Evolutionary conservation across 1,284 basidiomycete genomes (phyloP).

Genomic region (Vanrija pseudolonga): DNA sequence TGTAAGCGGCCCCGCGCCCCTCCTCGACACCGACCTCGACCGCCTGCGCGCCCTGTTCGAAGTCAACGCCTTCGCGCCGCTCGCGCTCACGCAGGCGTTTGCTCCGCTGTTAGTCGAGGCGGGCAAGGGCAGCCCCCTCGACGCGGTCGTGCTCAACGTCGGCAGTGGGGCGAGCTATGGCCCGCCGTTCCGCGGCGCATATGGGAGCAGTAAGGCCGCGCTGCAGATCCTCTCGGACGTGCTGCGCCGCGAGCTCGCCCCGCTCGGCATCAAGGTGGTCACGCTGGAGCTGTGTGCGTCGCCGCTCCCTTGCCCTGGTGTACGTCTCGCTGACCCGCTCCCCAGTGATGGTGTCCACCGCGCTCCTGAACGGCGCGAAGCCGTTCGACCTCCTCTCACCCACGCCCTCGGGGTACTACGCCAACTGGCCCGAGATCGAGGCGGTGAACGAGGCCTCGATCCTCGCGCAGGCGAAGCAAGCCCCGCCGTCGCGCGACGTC

Average conservation of each 20-base stretch:
- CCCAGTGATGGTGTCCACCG: no score
- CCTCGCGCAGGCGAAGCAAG: no score
- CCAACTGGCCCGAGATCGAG: neutral
- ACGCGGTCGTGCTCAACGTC: constrained; percentile 19
- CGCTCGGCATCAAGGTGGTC: constrained; percentile 4
- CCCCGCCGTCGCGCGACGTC: no score
- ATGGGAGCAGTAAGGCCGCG: constrained; percentile 10
- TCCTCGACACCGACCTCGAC: constrained; percentile 5
- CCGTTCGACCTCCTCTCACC: neutral
- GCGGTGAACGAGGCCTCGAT: no score
- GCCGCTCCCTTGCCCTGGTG: no score
- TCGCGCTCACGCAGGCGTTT: constrained; percentile 21
- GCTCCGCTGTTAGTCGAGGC: constrained; percentile 3
- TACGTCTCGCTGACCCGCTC: no score
- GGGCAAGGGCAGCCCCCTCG: neutral
- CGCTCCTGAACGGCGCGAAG: neutral
- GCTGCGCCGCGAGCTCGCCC: constrained; percentile 14
- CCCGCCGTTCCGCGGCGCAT: constrained; percentile 15
- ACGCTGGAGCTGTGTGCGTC: neutral
- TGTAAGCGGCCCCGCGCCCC: neutral
- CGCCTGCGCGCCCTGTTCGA: constrained; percentile 17
- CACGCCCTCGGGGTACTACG: neutral
- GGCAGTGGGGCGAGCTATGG: constrained; percentile 11
- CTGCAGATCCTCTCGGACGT: constrained; percentile 9
- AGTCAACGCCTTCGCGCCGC: constrained; percentile 21